These are phyloP conservation scores for Erysimum cheiranthoides DNA, from an alignment of 345 rosid species.

Conservation along the genomic window DNA sequence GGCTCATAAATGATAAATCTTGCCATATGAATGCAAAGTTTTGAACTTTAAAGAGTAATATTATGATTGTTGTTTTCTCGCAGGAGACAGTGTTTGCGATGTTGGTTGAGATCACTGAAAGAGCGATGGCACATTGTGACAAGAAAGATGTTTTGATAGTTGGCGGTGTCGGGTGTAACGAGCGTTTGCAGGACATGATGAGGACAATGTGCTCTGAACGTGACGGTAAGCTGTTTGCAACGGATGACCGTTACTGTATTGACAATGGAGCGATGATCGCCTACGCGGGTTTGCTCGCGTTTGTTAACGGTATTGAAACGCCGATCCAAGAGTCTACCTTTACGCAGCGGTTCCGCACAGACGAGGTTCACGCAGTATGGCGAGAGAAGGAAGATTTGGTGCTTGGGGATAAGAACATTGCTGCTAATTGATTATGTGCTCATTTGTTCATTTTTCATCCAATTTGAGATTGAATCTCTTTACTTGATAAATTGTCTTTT, in stretches of 20 bases:
- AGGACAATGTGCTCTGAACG: slow-evolving; percentile 91
- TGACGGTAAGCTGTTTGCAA: slow-evolving; percentile 81
- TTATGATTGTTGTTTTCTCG: slow-evolving; percentile 6
- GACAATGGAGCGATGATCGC: slow-evolving; percentile 99
- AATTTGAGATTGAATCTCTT: slow-evolving; percentile 15
- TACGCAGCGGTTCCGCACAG: slow-evolving; percentile 91
- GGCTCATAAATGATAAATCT: not conserved
- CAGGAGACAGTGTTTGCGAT: slow-evolving; percentile 92
- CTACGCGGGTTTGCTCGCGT: slow-evolving; percentile 87
- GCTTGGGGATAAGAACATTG: slow-evolving; percentile 11
- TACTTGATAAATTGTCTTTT: not conserved
- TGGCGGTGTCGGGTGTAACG: slow-evolving; percentile 96
- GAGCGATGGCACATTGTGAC: slow-evolving; percentile 99
- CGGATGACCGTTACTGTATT: slow-evolving; percentile 87
- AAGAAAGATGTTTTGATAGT: slow-evolving; percentile 89
- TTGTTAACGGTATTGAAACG: slow-evolving; percentile 69
- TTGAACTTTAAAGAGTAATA: not conserved
- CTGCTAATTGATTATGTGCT: slow-evolving; percentile 1
- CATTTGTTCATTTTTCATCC: slow-evolving; percentile 1
- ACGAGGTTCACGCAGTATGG: slow-evolving; percentile 93
- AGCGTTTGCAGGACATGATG: slow-evolving; percentile 97
- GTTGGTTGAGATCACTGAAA: slow-evolving; percentile 96
- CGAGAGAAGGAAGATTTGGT: slow-evolving; percentile 60
- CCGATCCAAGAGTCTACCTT: slow-evolving; percentile 85
- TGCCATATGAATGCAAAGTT: not conserved